A percentile compares a stretch with the other conserved stretches of the same genome.
Evolutionary conservation across 306 rosid species (phyloP).

Genomic region (Canavalia ensiformis): DNA sequence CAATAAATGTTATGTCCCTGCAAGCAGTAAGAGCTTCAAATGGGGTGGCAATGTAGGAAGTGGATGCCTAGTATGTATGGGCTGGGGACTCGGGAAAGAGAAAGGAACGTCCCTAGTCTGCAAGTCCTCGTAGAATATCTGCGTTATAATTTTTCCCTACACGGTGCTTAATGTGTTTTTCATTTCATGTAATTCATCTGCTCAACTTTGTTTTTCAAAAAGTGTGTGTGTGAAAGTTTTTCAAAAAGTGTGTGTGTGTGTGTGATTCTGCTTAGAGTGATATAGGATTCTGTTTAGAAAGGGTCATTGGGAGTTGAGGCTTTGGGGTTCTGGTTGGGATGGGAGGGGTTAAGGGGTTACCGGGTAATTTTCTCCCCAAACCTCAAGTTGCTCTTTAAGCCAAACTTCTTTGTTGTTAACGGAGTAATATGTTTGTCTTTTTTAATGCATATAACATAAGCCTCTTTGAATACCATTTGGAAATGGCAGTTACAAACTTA

Average conservation of each 20-base stretch:
- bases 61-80: not conserved
- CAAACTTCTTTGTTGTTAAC: not conserved
- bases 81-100: not conserved
- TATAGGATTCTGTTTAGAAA: slow-evolving; percentile 11
- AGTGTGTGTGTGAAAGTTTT: no score
- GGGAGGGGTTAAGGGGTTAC: slow-evolving; percentile 3
- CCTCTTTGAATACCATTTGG: not conserved
- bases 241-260: no score
- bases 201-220: not conserved
- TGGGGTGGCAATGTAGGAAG: slow-evolving; percentile 35
- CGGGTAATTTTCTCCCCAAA: slow-evolving; percentile 1
- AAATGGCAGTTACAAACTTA: not conserved
- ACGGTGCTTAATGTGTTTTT: not conserved
- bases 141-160: not conserved
- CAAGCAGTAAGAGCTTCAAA: not conserved
- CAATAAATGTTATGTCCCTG: not conserved
- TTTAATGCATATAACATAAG: not conserved
- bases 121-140: not conserved
- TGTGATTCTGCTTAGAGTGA: slow-evolving; percentile 8
- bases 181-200: not conserved
- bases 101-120: not conserved
- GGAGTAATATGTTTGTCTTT: not conserved
- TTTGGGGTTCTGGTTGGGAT: not conserved
- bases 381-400: not conserved
- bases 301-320: not conserved